phyloP scores from a whole-genome alignment of 2,329 filamentous ascomycete species.

The Xylariaceae sp. region DNA sequence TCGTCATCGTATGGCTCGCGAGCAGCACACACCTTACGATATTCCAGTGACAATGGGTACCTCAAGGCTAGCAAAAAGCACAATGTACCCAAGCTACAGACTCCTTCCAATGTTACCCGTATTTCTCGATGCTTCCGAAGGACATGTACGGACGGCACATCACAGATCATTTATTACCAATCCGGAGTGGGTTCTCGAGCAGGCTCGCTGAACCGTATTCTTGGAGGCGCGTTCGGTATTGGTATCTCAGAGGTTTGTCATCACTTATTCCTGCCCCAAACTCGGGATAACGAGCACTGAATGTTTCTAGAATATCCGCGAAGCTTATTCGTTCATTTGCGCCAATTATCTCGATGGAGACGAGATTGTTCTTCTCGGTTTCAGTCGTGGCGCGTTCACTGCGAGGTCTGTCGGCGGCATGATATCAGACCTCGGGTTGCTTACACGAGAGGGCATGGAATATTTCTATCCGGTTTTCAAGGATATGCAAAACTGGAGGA shows the following conservation, averaged over 20 bases:
- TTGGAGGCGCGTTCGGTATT: conserved; percentile 54
- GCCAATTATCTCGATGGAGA: conserved; percentile 60
- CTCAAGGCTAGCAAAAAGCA: conserved; percentile 38
- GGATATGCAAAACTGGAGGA: conserved; percentile 54
- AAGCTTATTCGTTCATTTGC: conserved; percentile 61
- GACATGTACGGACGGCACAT: conserved; percentile 47
- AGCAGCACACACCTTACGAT: conserved; percentile 9
- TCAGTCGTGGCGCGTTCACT: conserved; percentile 59
- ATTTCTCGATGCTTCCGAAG: conserved; percentile 57
- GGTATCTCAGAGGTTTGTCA: conserved; percentile 50
- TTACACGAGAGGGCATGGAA: conserved; percentile 52
- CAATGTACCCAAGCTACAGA: conserved; percentile 41
- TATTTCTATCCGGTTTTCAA: conserved; percentile 56
- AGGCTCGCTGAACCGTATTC: conserved; percentile 47
- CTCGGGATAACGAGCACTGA: conserved; percentile 11
- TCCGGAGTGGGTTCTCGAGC: conserved; percentile 58
- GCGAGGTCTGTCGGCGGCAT: conserved; percentile 55
- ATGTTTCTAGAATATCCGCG: conserved; percentile 46
- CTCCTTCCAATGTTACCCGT: conserved; percentile 60
- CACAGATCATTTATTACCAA: conserved; percentile 61
- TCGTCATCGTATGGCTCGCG: background rate
- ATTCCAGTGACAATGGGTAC: conserved; percentile 43
- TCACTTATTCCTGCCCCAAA: background rate
- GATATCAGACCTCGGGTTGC: conserved; percentile 48
- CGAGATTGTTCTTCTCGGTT: conserved; percentile 55